Base-by-base conservation (phyloP, 2,329 filamentous ascomycete species). In the Ophiobolus disseminans region DNA sequence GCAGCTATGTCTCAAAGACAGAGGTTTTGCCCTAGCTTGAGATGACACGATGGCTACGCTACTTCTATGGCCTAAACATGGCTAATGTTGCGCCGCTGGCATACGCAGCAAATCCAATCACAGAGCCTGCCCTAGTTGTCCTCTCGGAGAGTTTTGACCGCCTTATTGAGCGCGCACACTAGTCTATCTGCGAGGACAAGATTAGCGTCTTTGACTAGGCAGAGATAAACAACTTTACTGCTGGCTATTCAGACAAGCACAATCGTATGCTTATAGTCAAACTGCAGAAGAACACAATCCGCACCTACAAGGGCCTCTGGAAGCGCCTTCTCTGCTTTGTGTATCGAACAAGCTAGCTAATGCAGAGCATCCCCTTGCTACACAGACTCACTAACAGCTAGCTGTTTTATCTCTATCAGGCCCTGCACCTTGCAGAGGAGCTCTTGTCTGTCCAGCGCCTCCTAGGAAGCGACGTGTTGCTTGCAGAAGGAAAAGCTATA, bases 281-380 rank as follows among this genome's bases (percentile, higher is more conserved):
- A 26, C 44, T 58, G 2, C 26, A 51, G 25, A 57, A 50, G 21
- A 25, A 28, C 2, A 57, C 53, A 1, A 58, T 39, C 26, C 41
- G 50, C 7, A 20, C 21, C 13, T 58, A 58, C 23, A 57, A 52
- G 11, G n/a, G 36, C 25, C 10, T 57, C 9, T 61, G 47, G 55
- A 54, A 58, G 37, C 32, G 38, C 10, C 52, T 58, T 16, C 44
- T 61, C 5, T 52, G 45, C 36, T 61, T 61, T 25, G 37, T 42
- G 5, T 53, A 35, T 40, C 47, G 53, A 0, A 52, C 47, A 1
- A 50, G 44, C 10, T 36, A 41, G 52, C n/a, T n/a, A n/a, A n/a
- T n/a, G n/a, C n/a, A n/a, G n/a, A n/a, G n/a, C n/a, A n/a, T n/a
- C n/a, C n/a, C n/a, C n/a, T n/a, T n/a, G n/a, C n/a, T n/a, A n/a